Percentiles rank a stretch among this genome's conserved stretches.
Evolutionary conservation across 1,139 yeast genomes (phyloP).

Genomic region (Geotrichum klebahnii): DNA sequence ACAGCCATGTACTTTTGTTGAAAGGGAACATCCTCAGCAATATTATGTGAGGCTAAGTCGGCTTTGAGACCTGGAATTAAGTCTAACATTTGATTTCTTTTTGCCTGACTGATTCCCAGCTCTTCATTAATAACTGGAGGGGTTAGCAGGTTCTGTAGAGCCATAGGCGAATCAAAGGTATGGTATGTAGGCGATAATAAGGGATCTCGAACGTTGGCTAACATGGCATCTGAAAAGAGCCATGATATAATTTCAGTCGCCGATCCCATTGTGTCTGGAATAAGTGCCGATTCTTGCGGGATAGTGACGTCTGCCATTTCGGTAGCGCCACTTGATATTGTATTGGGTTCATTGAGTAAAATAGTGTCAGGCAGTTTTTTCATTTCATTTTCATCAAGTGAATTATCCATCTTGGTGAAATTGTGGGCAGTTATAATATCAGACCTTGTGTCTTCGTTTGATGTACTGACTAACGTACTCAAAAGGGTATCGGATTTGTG

Average conservation of each 20-base stretch:
- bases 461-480: not conserved
- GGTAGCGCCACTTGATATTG: not conserved
- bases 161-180: slow-evolving; percentile 38
- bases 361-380: not conserved
- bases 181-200: slow-evolving; percentile 33
- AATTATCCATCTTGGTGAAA: not conserved
- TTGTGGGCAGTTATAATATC: not conserved
- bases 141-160: slow-evolving; percentile 39
- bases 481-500: too few relatives aligned
- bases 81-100: slow-evolving; percentile 24
- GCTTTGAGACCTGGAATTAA: slow-evolving; percentile 15
- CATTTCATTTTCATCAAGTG: too few relatives aligned
- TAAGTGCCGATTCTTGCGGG: not conserved
- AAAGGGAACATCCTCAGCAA: slow-evolving; percentile 9
- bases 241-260: slow-evolving; percentile 35
- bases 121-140: slow-evolving; percentile 34
- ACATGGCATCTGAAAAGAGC: slow-evolving; percentile 39
- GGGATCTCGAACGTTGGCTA: slow-evolving; percentile 35
- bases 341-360: not conserved
- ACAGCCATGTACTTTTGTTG: slow-evolving; percentile 30
- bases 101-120: slow-evolving; percentile 22
- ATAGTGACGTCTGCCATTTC: not conserved
- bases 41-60: slow-evolving; percentile 1
- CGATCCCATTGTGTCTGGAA: slow-evolving; percentile 9
- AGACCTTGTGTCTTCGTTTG: not conserved